These are phyloP conservation scores for Yamadazyma mexicana DNA, from an alignment of 1,139 yeast species.

Conservation along the genomic window DNA sequence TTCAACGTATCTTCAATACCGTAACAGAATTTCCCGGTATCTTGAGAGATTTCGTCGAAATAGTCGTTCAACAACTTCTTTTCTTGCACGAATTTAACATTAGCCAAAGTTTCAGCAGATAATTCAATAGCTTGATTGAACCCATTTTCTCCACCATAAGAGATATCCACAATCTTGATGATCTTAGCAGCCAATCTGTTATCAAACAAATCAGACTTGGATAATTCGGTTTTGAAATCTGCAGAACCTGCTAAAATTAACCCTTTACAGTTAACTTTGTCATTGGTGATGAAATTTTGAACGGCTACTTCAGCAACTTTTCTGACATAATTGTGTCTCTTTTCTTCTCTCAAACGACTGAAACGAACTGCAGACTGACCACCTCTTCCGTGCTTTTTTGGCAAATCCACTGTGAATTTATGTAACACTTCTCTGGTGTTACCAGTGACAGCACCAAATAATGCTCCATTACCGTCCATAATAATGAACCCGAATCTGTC, in stretches of 20 bases:
- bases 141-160: constrained; percentile 99
- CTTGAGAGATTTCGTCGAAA: constrained; percentile 96
- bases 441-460: constrained; percentile 95
- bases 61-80: constrained; percentile 89
- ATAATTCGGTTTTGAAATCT: constrained; percentile 92
- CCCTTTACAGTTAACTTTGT: constrained; percentile 92
- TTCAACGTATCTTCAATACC: constrained; percentile 96
- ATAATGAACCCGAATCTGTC: constrained; percentile 95
- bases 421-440: constrained; percentile 95
- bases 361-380: constrained; percentile 99
- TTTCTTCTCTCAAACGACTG: constrained; percentile 97
- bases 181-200: constrained; percentile 83
- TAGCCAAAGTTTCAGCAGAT: constrained; percentile 93
- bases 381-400: constrained; percentile 99
- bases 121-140: constrained; percentile 98
- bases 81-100: constrained; percentile 96
- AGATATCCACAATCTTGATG: constrained; percentile 90
- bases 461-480: constrained; percentile 99
- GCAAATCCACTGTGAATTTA: constrained; percentile 94
- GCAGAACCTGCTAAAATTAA: constrained; percentile 97
- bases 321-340: constrained; percentile 96
- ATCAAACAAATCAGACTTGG: constrained; percentile 91
- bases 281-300: constrained; percentile 89
- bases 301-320: constrained; percentile 98
- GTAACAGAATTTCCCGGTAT: constrained; percentile 94